Evolutionary conservation across 352 stramenopile species (phyloP).

Genomic region (Phytophthora europaea): DNA sequence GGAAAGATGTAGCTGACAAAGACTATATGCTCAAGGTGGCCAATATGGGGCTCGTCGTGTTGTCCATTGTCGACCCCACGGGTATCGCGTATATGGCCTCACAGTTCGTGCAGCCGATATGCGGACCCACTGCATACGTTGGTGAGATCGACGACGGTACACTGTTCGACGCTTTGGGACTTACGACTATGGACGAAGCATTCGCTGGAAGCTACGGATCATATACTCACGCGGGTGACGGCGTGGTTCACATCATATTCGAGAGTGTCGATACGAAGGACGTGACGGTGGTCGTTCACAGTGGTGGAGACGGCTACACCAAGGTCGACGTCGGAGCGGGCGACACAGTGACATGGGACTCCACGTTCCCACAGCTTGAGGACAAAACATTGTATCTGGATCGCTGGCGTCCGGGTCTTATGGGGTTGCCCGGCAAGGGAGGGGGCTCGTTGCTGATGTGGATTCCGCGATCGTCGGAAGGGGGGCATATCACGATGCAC

Average conservation of each 20-base stretch:
- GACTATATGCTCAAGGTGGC: slow-evolving; percentile 47
- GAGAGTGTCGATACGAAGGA: slow-evolving; percentile 46
- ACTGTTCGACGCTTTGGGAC: slow-evolving; percentile 42
- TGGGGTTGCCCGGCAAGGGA: slow-evolving; percentile 28
- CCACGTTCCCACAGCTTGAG: slow-evolving; percentile 38
- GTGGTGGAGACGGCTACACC: slow-evolving; percentile 29
- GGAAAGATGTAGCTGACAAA: slow-evolving; percentile 29
- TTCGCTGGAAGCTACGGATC: slow-evolving; percentile 48
- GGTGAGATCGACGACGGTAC: slow-evolving; percentile 57
- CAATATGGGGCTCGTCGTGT: slow-evolving; percentile 37
- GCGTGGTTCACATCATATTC: slow-evolving; percentile 40
- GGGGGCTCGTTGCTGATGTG: slow-evolving; percentile 39
- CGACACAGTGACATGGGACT: slow-evolving; percentile 34
- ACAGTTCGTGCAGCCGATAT: slow-evolving; percentile 64
- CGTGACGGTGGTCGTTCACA: slow-evolving; percentile 39
- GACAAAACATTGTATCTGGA: slow-evolving; percentile 54
- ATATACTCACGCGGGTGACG: slow-evolving; percentile 37
- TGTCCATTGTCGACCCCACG: slow-evolving; percentile 51
- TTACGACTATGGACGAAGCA: slow-evolving; percentile 39
- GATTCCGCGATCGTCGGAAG: slow-evolving; percentile 40
- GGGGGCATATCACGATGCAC: slow-evolving; percentile 54
- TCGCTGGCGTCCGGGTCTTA: slow-evolving; percentile 44
- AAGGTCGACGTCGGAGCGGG: slow-evolving; percentile 34
- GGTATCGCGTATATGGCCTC: slow-evolving; percentile 56
- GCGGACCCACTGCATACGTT: slow-evolving; percentile 50